Base-by-base conservation (phyloP, 768 basidiomycete genomes). In the Clathrus columnatus region DNA sequence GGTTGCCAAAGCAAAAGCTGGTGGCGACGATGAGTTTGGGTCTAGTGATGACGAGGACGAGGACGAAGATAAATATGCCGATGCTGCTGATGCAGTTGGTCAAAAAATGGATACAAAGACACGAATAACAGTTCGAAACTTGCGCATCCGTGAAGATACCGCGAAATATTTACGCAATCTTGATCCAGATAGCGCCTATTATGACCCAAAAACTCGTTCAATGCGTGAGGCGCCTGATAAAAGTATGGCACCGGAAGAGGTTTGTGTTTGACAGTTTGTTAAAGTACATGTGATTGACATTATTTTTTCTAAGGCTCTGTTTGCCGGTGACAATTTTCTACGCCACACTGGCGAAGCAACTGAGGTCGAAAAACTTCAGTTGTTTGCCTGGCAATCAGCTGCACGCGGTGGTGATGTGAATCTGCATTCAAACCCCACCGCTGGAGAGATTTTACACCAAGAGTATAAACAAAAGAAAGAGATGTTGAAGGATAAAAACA, bases 101-200 rank as follows among this genome's bases (percentile, higher is more conserved):
- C 96, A 99, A 69, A 96, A 97, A 69, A 74, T 98, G 62, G 96
- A 99, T 69, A 90, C 94, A 16, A 98, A 99, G 73, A 96, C 93
- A 20, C 87, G 96, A 52, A 94, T 99, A 56, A 98, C 96, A 17
- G 96, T 99, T 58, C 84, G 96, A 58, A 98, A 99, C 71, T 75
- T 99, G 64, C 89, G 96, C 73, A 98, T 99, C 62, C 86, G 96
- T 66, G 96, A 99, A 72, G 96, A 99, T 68, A 98, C 95, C 1
- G 96, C 96, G 8, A 99, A 99, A 68, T 99, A 99, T 67, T 80
- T 99, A 65, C 88, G 95, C 69, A 99, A 98, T 67, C 69, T 99
- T 68, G 93, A 98, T 69, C 87, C 87, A 1, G 85, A 91, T 0
- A 92, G 89, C 63, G 96, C 96, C 7, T 97, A 98, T 73, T 99